Evolutionary conservation across 768 basidiomycete species (phyloP), one percentile per base, ranked within the genome.

Genomic region (Podaxis carcinomalis): DNA sequence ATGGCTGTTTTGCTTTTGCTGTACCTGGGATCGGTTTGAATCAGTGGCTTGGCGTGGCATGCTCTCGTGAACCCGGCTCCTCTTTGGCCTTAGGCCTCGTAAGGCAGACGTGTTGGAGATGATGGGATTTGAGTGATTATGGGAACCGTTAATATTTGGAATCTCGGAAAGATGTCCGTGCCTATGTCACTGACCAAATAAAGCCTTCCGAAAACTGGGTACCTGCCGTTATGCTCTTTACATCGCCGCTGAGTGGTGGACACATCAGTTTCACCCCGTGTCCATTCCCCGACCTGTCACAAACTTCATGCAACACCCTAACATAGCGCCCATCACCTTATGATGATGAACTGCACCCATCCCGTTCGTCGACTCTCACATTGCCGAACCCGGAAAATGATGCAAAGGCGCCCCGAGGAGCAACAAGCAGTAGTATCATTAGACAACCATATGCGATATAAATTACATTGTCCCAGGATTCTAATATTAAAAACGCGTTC

Each of bases 401-500:
- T 27, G 23, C 21, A 9, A 4, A 49, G 4, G 9, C 23, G 21
- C 21, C 27, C 47, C 47, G 21, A 25, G 21, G 11, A 11, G 3
- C 1, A 25, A 49, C 47, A 42, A 42, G 37, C 50, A 51, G 44
- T 16, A 25, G 6, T 55, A 50, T 55, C 52, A 60, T 54, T 61
- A 61, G 59, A 54, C 52, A 61, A 55, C 28, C 52, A 49, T 54
- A 64, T 64, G 62, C 60, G 28, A 68, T 73, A 75, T 72, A 70
- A 70, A 69, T 67, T 78, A 78, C 75, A 77, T 63, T 68, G 75
- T 76, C 71, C 73, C 61, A 50, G 36, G 27, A 36, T 39, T 40
- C 59, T 55, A 50, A 40, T 37, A 55, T 59, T 32, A 58, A 51
- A 51, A 54, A 44, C 21, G 21, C 13, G 23, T 25, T 21, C 35